Evolutionary conservation across 768 basidiomycete genomes (phyloP), one percentile per base, ranked within the genome.

Genomic region (Pleurotus ostreatus): DNA sequence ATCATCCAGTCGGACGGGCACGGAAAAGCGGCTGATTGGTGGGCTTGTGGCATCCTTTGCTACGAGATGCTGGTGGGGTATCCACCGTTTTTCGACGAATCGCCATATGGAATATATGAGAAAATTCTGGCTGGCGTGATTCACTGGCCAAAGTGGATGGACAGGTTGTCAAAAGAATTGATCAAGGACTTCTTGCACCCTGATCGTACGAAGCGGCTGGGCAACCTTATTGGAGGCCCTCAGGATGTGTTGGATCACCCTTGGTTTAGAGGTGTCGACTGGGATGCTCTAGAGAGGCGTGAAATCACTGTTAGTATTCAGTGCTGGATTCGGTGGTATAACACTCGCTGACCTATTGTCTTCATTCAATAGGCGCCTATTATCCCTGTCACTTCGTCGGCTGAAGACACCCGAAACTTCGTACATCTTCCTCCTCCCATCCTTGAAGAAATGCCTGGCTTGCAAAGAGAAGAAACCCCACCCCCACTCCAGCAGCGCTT

Each of bases 21-120:
- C 70, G 94, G 94, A 9, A 96, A 97, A 70, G 94, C 95, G 7
- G 95, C 94, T 5, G 96, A 99, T 68, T 99, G 94, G 94, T 99
- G 97, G 97, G 96, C 97, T 7, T 89, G 94, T 64, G 97, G 97
- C 16, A 91, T 98, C 46, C 78, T 99, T 37, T 93, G 92, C 69
- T 99, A 96, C 69, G 97, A 99, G 70, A 98, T 98, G 94, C 83
- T 99, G 44, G 96, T 96, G 30, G 97, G 97, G 1, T 98, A 96
- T 66, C 95, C 96, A 23, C 97, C 97, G 18, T 99, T 98, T 79
- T 98, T 93, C 71, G 94, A 98, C 67, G 92, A 97, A 69, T 92
- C 93, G n/a, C 88, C 95, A 0, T 91, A 96, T 70, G 95, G 93
- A 46, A 98, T 98, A 71, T 98, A 98, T 70, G 96, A 99, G 75